These are phyloP conservation scores for Theobroma cacao DNA, from an alignment of 345 rosid species.

Conservation along the genomic window DNA sequence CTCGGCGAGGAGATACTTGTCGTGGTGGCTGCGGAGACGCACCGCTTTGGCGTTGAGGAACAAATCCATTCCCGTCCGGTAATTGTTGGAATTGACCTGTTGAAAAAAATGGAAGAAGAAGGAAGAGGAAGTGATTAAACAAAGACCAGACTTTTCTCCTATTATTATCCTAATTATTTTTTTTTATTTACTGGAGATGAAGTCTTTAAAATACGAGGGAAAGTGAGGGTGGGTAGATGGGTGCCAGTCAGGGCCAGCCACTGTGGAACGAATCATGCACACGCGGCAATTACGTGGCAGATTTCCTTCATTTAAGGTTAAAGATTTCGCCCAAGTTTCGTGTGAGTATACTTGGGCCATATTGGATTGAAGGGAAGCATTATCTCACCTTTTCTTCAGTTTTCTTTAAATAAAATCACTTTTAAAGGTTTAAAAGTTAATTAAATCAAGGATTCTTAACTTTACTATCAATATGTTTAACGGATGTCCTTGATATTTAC, in stretches of 20 bases:
- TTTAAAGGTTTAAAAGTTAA: no score
- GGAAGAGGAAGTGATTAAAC: not conserved
- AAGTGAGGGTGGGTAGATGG: no score
- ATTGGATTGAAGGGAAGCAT: no score
- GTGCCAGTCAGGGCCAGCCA: not conserved
- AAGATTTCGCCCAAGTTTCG: not conserved
- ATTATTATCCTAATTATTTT: not conserved
- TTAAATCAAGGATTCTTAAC: no score
- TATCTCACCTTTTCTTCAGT: no score
- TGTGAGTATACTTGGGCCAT: no score
- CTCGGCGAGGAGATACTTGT: slow-evolving; percentile 69
- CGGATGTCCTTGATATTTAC: no score
- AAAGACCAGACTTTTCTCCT: not conserved
- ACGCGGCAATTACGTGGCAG: not conserved
- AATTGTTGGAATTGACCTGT: slow-evolving; percentile 21
- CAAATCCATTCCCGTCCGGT: slow-evolving; percentile 58
- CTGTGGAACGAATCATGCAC: not conserved
- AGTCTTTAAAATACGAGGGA: not conserved
- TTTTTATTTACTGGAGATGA: no score
- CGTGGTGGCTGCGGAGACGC: slow-evolving; percentile 72
- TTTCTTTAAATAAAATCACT: no score
- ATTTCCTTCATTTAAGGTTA: not conserved
- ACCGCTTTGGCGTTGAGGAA: slow-evolving; percentile 72
- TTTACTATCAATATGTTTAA: no score
- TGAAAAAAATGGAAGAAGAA: slow-evolving; percentile 1